Evolutionary conservation across 83 land plant species (phyloP).

Genomic region (Thuja plicata): DNA sequence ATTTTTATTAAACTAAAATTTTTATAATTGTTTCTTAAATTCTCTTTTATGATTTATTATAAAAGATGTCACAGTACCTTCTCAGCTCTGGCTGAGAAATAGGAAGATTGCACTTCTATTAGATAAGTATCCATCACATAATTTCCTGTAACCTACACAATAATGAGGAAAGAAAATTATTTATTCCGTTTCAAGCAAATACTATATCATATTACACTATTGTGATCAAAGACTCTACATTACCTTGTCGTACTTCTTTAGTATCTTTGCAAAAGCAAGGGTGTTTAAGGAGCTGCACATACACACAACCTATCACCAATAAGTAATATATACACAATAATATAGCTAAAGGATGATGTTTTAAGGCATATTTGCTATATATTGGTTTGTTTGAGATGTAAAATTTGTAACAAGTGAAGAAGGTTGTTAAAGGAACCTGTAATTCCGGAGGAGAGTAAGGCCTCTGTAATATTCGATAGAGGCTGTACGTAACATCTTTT

Average conservation of each 20-base stretch:
- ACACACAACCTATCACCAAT: neutral
- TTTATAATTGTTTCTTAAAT: no score
- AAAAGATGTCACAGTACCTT: neutral
- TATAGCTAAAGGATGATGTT: neutral
- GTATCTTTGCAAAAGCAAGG: conserved; percentile 41
- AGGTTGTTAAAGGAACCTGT: conserved; percentile 20
- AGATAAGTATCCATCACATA: conserved; percentile 26
- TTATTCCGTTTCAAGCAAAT: neutral
- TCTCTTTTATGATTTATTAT: no score
- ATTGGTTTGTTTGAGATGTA: neutral
- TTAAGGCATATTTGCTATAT: neutral
- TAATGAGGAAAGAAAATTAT: neutral
- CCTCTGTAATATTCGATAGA: conserved; percentile 40
- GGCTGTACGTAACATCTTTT: conserved; percentile 36
- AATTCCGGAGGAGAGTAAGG: conserved; percentile 33
- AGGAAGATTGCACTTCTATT: conserved; percentile 39
- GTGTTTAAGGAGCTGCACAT: conserved; percentile 37
- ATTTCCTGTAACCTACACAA: conserved; percentile 24
- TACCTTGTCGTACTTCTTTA: conserved; percentile 56
- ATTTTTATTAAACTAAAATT: no score
- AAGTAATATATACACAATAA: no score
- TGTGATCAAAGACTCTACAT: neutral
- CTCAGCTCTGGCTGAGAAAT: conserved; percentile 26
- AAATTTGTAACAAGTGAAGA: neutral
- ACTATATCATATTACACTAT: no score